phyloP scores from a whole-genome alignment of 2,329 filamentous ascomycete species.

The Arthrobotrys iridis region DNA sequence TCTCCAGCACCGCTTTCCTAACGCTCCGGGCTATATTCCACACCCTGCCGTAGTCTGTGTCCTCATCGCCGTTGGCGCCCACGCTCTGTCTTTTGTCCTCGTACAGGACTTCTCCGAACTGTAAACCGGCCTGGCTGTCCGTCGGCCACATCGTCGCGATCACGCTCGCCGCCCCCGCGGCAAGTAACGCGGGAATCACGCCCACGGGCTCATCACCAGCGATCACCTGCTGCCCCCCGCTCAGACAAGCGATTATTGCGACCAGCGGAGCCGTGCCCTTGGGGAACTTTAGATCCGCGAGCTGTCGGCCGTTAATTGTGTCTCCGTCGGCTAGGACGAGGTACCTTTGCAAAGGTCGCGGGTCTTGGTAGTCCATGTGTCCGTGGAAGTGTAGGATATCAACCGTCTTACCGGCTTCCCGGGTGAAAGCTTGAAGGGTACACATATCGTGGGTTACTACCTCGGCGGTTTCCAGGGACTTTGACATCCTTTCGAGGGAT shows the following conservation, averaged over 20 bases:
- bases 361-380: conserved; percentile 42
- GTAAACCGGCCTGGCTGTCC: conserved; percentile 20
- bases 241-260: conserved; percentile 26
- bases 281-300: conserved; percentile 38
- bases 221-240: conserved; percentile 31
- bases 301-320: conserved; percentile 14
- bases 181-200: conserved; percentile 33
- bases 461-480: background rate
- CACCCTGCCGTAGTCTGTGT: background rate
- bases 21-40: conserved; percentile 33
- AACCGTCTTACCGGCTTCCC: conserved; percentile 3
- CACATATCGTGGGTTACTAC: conserved; percentile 8
- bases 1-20: conserved; percentile 23
- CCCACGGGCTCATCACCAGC: conserved; percentile 40
- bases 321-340: conserved; percentile 14
- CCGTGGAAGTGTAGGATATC: conserved; percentile 51
- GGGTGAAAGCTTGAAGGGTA: background rate
- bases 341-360: conserved; percentile 22
- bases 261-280: conserved; percentile 29
- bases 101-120: conserved; percentile 38
- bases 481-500: conserved; percentile 28
- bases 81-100: conserved; percentile 16
- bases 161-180: conserved; percentile 34
- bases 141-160: conserved; percentile 50
- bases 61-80: background rate